phyloP scores from a whole-genome alignment of 1,284 basidiomycete genomes.

The Heliocybe sulcata region DNA sequence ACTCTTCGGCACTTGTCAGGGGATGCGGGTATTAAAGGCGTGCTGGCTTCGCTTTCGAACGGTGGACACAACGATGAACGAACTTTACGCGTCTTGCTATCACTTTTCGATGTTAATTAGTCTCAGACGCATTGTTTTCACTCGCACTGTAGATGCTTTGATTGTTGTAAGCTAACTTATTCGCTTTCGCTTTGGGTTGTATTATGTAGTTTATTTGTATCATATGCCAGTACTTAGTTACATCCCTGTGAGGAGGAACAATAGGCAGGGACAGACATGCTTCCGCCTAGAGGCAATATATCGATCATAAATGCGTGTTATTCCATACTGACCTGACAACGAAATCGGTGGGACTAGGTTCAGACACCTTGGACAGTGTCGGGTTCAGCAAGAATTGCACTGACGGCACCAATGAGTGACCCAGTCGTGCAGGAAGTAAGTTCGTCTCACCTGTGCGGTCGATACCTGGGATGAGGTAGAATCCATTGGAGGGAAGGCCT shows the following conservation, averaged over 20 bases:
- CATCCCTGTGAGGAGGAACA: no score
- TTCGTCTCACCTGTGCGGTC: conserved; percentile 35
- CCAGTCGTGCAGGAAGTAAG: neutral
- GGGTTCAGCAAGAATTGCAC: conserved; percentile 38
- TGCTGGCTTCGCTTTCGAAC: neutral
- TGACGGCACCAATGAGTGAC: conserved; percentile 12
- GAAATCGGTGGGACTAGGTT: conserved; percentile 36
- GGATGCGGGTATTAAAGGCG: neutral
- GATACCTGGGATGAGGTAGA: conserved; percentile 44
- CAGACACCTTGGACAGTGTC: conserved; percentile 26
- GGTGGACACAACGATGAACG: neutral
- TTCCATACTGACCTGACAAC: conserved; percentile 52
- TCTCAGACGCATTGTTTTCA: neutral
- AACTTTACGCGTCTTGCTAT: neutral
- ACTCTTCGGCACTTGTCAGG: neutral
- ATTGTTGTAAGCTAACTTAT: neutral
- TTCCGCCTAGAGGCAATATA: neutral
- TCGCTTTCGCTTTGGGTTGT: neutral
- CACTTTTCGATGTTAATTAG: neutral
- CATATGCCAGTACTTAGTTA: no score
- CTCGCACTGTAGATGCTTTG: neutral
- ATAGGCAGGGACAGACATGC: no score
- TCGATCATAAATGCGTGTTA: conserved; percentile 33
- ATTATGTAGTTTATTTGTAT: neutral
- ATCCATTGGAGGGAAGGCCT: conserved; percentile 38